These are phyloP conservation scores for Leccinum proliferum DNA, from an alignment of 1,284 basidiomycete genomes.

Conservation along the genomic window DNA sequence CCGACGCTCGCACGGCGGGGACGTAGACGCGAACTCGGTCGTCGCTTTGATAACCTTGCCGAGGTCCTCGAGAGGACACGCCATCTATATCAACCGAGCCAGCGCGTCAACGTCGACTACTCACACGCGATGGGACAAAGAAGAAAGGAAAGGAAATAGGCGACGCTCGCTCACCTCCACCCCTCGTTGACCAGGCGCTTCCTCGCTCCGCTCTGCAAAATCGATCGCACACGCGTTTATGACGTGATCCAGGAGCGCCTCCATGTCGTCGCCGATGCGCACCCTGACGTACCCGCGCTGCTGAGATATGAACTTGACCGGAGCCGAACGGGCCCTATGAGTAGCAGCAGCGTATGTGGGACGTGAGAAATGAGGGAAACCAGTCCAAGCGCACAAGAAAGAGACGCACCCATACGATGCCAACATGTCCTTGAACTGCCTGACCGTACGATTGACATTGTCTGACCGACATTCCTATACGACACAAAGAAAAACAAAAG, in stretches of 20 bases:
- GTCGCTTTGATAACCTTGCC: conserved; percentile 41
- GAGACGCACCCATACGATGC: conserved; percentile 49
- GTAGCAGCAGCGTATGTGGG: too few species aligned
- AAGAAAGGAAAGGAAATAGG: neutral
- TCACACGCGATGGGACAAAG: neutral
- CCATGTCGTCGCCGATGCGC: conserved; percentile 42
- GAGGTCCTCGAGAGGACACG: conserved; percentile 46
- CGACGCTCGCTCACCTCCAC: conserved; percentile 35
- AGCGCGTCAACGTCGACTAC: neutral
- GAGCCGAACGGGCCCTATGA: conserved; percentile 50
- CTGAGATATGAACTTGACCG: conserved; percentile 75
- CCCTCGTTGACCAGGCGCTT: conserved; percentile 24
- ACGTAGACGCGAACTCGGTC: conserved; percentile 26
- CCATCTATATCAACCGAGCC: conserved; percentile 32
- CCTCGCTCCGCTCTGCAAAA: conserved; percentile 37
- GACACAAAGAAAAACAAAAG: neutral
- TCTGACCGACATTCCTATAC: conserved; percentile 73
- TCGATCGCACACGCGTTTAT: conserved; percentile 56
- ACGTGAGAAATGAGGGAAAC: neutral
- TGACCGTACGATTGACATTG: conserved; percentile 67
- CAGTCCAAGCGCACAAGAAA: neutral
- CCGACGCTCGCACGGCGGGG: conserved; percentile 27
- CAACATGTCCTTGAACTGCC: conserved; percentile 58
- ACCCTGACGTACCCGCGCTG: conserved; percentile 63
- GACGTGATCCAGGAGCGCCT: conserved; percentile 40